These are phyloP conservation scores for Mycena galericulata DNA, from an alignment of 768 basidiomycete species.

Conservation along the genomic window DNA sequence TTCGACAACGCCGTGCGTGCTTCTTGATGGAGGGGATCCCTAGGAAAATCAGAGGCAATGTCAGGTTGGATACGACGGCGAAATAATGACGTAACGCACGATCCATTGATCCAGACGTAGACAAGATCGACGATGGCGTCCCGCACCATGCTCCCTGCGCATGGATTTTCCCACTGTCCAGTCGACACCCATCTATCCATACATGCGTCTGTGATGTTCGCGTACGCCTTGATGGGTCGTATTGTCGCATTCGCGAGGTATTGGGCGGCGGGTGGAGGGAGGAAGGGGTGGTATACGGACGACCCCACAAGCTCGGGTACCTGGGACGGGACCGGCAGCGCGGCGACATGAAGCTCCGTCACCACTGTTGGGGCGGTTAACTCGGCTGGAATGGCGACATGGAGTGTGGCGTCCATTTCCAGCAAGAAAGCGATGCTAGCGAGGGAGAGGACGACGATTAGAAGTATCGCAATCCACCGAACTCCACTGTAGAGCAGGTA, in stretches of 20 bases:
- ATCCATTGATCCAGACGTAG: conserved; percentile 38
- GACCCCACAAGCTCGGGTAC: background rate
- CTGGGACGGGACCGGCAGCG: background rate
- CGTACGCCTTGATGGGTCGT: conserved; percentile 29
- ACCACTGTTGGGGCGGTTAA: background rate
- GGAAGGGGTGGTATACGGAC: conserved; percentile 30
- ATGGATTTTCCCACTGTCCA: conserved; percentile 32
- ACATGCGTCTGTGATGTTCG: conserved; percentile 26
- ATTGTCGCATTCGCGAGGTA: conserved; percentile 20
- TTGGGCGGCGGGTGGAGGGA: conserved; percentile 13
- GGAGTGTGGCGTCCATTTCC: conserved; percentile 26
- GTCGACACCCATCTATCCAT: conserved; percentile 33
- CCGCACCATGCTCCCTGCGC: conserved; percentile 24
- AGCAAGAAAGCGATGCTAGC: conserved; percentile 22
- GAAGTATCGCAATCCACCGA: conserved; percentile 28
- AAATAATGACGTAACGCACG: conserved; percentile 21
- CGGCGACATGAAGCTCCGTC: background rate
- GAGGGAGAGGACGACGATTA: conserved; percentile 30
- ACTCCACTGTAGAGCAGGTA: conserved; percentile 17
- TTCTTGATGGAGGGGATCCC: conserved; percentile 30
- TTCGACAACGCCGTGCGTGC: conserved; percentile 22
- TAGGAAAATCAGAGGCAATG: background rate
- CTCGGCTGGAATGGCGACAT: background rate
- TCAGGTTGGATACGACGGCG: background rate
- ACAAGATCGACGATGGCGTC: conserved; percentile 34